Evolutionary conservation across 2,329 filamentous ascomycete genomes (phyloP).

Genomic region (Claviceps sp.): DNA sequence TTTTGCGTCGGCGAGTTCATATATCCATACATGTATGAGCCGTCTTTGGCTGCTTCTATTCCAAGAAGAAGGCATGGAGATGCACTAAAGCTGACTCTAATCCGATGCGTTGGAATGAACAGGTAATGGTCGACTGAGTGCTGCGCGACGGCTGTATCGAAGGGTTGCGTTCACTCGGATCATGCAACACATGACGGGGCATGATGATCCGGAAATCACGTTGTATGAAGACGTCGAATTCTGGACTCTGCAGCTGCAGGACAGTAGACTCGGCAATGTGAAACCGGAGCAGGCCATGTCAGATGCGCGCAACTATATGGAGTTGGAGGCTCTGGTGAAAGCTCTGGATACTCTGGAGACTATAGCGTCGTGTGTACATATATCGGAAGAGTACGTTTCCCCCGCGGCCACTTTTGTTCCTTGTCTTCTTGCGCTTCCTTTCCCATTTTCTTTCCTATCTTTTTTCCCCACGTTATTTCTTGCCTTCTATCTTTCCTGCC

Average conservation of each 20-base stretch:
- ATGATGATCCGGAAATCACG: slow-evolving; percentile 23
- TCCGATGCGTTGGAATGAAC: neutral
- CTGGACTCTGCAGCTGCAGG: slow-evolving; percentile 25
- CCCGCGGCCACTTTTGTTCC: neutral
- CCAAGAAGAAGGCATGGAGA: neutral
- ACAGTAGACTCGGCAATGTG: slow-evolving; percentile 21
- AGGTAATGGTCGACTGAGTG: slow-evolving; percentile 39
- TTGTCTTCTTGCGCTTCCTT: neutral
- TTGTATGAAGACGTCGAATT: slow-evolving; percentile 27
- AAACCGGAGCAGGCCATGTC: slow-evolving; percentile 31
- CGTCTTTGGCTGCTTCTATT: neutral
- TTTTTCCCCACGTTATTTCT: too few species aligned
- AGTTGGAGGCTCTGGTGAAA: slow-evolving; percentile 54
- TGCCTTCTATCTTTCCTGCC: neutral
- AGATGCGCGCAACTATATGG: slow-evolving; percentile 50
- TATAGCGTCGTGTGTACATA: slow-evolving; percentile 41
- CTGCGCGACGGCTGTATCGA: slow-evolving; percentile 39
- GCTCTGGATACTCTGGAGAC: slow-evolving; percentile 56
- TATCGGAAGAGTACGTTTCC: slow-evolving; percentile 36
- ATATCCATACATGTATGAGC: too few species aligned
- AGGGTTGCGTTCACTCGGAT: slow-evolving; percentile 37
- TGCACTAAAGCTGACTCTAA: neutral
- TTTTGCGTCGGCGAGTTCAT: neutral
- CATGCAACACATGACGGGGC: slow-evolving; percentile 26
- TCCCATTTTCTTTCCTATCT: neutral